Conservation (phyloP, 495 filamentous ascomycete species). For the Beverwykella pulmonaria region DNA sequence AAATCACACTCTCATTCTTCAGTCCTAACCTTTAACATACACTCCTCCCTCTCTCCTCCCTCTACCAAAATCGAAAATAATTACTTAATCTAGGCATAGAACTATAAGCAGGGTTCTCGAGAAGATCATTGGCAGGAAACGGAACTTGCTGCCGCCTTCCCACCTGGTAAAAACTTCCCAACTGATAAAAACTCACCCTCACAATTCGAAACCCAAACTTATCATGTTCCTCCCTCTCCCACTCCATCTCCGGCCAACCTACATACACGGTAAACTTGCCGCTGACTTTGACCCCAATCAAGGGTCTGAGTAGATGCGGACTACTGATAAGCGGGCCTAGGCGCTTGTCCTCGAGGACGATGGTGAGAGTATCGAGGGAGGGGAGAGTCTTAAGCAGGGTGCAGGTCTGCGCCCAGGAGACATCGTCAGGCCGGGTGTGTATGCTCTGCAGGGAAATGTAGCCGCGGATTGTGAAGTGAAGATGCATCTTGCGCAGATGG, state of each 20-base stretch:
- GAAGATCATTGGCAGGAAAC: no score
- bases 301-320: neutral
- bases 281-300: neutral
- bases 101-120: no score
- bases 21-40: no score
- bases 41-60: no score
- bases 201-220: neutral
- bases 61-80: no score
- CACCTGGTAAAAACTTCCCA: no score
- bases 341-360: neutral
- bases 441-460: neutral
- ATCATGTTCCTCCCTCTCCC: constrained; percentile 2
- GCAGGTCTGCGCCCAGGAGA: neutral
- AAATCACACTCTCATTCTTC: no score
- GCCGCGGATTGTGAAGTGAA: neutral
- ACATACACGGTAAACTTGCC: constrained; percentile 7
- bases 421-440: neutral
- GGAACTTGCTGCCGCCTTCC: no score
- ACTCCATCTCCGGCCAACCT: neutral
- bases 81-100: no score
- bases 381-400: neutral
- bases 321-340: neutral
- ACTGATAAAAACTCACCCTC: no score
- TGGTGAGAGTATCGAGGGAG: neutral
- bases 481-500: neutral